Evolutionary conservation across 2,329 filamentous ascomycete genomes (phyloP), one percentile per base, ranked within the genome.

Genomic region (Diaporthe destruens): DNA sequence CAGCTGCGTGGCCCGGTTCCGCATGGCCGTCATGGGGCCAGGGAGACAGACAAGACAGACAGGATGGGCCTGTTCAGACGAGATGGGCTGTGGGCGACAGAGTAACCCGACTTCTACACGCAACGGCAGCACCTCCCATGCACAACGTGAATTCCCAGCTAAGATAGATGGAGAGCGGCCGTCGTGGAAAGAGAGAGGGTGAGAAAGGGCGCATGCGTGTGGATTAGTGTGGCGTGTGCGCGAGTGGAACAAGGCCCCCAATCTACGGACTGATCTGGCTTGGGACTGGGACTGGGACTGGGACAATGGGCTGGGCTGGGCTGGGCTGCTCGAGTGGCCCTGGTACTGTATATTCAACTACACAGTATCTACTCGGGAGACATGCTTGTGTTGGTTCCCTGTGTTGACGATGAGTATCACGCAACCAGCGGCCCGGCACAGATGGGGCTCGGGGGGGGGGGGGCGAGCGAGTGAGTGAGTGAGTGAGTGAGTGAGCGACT

Each of bases 1-100:
- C 55, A 70, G 53, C 61, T 53, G 47, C 32, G 47, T 66, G 61
- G 42, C 34, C 47, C 68, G 68, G 68, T 34, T 54, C 32, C 20
- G 23, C 61, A 20, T 66, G 61, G 61, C 47, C n/a, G 39, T 53
- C 44, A 3, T 70, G 68, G 29, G 68, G 68, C 25, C 56, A 61
- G 55, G 44, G 32, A 70, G 57, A 59, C 16, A 47, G 42, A 44
- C 12, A 42, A 14, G 39, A 36, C 11, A 16, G 39, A 18, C 34
- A 36, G 16, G n/a, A 68, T 25, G 56, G 29, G 32, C 47, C 25
- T 39, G 36, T 57, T 51, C 47, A 32, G 20, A 57, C 32, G 23
- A 25, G 14, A 47, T 32, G 56, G 23, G 56, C 56, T 16, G 39
- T 47, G 23, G 56, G 56, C 47, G 23, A 29, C 12, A 39, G 47